Conservation (phyloP, 1,139 yeast species). For the Wickerhamomyces sp. region DNA sequence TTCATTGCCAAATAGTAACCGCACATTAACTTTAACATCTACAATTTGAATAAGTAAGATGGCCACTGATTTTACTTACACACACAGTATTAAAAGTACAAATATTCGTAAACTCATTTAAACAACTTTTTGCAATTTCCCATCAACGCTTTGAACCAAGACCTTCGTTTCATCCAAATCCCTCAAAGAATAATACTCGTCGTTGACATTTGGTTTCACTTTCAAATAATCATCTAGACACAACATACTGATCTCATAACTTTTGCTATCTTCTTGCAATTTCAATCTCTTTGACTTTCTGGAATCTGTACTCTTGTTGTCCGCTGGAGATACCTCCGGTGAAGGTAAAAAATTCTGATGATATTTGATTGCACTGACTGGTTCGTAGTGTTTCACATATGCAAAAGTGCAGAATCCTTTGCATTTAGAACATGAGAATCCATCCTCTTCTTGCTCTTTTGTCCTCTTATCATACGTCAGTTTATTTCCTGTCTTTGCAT, state of each 20-base stretch:
- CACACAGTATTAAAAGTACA: too few relatives aligned
- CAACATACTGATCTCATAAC: constrained; percentile 6
- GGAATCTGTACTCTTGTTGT: constrained; percentile 2
- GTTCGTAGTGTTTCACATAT: constrained; percentile 21
- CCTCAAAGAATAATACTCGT: constrained; percentile 22
- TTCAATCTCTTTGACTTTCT: constrained; percentile 22
- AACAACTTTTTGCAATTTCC: neutral
- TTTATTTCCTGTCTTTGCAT: neutral
- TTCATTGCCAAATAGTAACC: too few relatives aligned
- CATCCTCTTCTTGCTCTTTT: constrained; percentile 22
- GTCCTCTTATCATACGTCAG: constrained; percentile 8
- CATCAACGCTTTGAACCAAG: constrained; percentile 12
- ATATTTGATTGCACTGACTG: neutral
- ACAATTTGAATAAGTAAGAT: too few relatives aligned
- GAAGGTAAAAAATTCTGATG: constrained; percentile 11
- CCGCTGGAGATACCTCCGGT: constrained; percentile 19
- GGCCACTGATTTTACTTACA: too few relatives aligned
- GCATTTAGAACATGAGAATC: constrained; percentile 29
- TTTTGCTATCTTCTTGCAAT: constrained; percentile 9
- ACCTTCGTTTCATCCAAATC: constrained; percentile 22
- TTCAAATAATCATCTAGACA: constrained; percentile 23
- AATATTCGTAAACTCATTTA: too few relatives aligned
- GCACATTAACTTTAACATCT: too few relatives aligned
- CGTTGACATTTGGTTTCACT: constrained; percentile 14
- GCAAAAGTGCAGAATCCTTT: constrained; percentile 32